Conservation (phyloP, 2,329 filamentous ascomycete genomes). For the Boeremia exigua region DNA sequence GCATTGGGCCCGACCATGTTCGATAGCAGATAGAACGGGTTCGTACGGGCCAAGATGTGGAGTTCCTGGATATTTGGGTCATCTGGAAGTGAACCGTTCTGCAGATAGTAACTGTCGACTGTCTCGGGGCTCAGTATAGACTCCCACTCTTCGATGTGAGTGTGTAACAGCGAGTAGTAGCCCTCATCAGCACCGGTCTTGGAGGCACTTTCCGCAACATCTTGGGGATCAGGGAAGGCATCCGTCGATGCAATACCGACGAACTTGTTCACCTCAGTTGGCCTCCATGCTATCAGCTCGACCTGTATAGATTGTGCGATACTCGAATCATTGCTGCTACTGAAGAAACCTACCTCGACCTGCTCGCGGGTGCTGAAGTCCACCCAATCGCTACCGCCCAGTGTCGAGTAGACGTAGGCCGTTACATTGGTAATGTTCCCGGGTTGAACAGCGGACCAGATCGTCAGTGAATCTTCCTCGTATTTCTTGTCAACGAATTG, state of each 20-base stretch:
- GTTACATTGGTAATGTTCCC: conserved; percentile 67
- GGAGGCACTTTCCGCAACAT: conserved; percentile 63
- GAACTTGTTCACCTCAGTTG: conserved; percentile 67
- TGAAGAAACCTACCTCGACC: conserved; percentile 58
- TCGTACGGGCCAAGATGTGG: conserved; percentile 62
- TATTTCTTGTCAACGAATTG: conserved; percentile 63
- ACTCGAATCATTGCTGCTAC: conserved; percentile 63
- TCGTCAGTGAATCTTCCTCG: conserved; percentile 58
- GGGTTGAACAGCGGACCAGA: conserved; percentile 71
- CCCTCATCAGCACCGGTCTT: conserved; percentile 58
- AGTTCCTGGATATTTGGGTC: conserved; percentile 64
- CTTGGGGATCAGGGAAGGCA: conserved; percentile 65
- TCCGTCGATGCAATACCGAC: conserved; percentile 73
- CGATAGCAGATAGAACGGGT: conserved; percentile 63
- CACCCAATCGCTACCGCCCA: conserved; percentile 55
- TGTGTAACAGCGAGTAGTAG: conserved; percentile 60
- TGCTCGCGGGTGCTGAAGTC: conserved; percentile 52
- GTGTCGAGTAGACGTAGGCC: conserved; percentile 63
- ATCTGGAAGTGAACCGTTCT: conserved; percentile 62
- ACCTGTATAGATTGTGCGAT: conserved; percentile 67
- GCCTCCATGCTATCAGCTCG: conserved; percentile 59
- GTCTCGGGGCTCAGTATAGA: conserved; percentile 65
- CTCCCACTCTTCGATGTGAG: conserved; percentile 68
- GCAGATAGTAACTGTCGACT: conserved; percentile 67
- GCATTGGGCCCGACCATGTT: conserved; percentile 63